Conservation (phyloP, 768 basidiomycete genomes). For the Suillus plorans region DNA sequence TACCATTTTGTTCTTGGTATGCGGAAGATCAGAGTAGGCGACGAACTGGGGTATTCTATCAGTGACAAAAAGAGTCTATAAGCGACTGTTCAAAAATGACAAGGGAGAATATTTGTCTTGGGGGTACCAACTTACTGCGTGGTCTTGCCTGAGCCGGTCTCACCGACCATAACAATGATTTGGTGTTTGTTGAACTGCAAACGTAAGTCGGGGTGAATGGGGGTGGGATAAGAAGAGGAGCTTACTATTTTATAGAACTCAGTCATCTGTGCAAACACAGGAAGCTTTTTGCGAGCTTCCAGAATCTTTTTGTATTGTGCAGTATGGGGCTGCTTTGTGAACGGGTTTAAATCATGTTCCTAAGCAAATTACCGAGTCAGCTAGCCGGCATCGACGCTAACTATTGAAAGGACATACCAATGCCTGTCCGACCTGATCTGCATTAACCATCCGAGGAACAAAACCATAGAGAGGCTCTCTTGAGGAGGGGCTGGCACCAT, state of each 20-base stretch:
- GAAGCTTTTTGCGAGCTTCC: conserved; percentile 81
- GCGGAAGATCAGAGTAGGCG: conserved; percentile 89
- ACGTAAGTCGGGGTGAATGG: neutral
- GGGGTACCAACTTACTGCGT: conserved; percentile 68
- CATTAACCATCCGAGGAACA: conserved; percentile 67
- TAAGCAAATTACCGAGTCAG: conserved; percentile 25
- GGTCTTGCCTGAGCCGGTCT: conserved; percentile 95
- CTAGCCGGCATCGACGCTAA: neutral
- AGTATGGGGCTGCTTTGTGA: conserved; percentile 79
- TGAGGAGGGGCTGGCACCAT: conserved; percentile 16
- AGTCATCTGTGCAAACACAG: conserved; percentile 90
- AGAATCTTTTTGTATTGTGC: conserved; percentile 85
- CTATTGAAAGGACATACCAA: conserved; percentile 50
- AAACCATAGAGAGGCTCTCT: conserved; percentile 75
- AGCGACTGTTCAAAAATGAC: conserved; percentile 22
- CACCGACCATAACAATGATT: conserved; percentile 89
- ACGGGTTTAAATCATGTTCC: conserved; percentile 85
- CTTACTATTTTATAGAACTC: conserved; percentile 89
- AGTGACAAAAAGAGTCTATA: conserved; percentile 26
- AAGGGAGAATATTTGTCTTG: conserved; percentile 22
- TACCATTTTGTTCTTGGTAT: conserved; percentile 85
- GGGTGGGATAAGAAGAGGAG: conserved; percentile 14
- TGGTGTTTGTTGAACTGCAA: conserved; percentile 48
- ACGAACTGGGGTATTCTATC: conserved; percentile 95
- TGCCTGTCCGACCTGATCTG: conserved; percentile 62